Evolutionary conservation across 257 asterid genomes (phyloP).

Genomic region (Solanum bulbocastanum): DNA sequence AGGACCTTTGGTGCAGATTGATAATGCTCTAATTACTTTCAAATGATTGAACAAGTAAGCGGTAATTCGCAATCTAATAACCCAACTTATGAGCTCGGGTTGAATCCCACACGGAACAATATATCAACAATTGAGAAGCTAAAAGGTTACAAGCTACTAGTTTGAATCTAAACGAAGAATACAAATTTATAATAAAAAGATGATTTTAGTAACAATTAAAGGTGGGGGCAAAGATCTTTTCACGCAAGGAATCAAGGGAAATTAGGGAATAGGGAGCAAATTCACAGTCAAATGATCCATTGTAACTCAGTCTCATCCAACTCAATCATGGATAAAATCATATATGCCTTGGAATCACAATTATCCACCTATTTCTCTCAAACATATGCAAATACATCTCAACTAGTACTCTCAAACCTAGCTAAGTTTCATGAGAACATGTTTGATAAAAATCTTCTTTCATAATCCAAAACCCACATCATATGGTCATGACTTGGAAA

Average conservation of each 20-base stretch:
- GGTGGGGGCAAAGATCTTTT: neutral
- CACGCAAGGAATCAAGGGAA: neutral
- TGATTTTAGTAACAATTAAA: neutral
- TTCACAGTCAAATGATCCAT: neutral
- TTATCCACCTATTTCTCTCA: neutral
- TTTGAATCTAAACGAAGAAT: too few relatives aligned
- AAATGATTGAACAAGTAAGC: neutral
- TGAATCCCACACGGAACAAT: neutral
- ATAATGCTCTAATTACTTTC: neutral
- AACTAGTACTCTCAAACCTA: neutral
- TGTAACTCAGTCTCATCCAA: neutral
- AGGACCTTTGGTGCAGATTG: neutral
- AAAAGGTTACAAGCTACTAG: neutral
- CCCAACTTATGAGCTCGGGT: neutral
- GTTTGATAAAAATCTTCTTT: too few relatives aligned
- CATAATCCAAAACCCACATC: too few relatives aligned
- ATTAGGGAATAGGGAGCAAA: neutral
- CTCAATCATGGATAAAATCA: neutral
- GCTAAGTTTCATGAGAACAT: neutral
- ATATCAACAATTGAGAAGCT: neutral
- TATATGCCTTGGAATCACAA: neutral
- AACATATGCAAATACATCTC: neutral
- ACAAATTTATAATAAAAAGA: too few relatives aligned
- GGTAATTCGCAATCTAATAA: neutral
- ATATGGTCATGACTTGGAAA: too few relatives aligned